These are phyloP conservation scores for Pichia sp. DNA, from an alignment of 1,139 yeast species.

Conservation along the genomic window DNA sequence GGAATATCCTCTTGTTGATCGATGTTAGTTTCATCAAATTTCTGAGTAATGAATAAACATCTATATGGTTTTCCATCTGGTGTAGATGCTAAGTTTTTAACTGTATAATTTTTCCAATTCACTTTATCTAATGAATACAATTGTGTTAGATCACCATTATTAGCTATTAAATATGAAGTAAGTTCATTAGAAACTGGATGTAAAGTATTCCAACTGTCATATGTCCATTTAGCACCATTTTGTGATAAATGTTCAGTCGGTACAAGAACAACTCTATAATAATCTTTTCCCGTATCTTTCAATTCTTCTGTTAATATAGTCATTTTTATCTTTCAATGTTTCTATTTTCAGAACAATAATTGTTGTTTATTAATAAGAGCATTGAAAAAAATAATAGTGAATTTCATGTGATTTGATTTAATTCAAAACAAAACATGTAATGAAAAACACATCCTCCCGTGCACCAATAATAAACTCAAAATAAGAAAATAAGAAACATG, in stretches of 20 bases:
- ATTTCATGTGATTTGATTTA: too few relatives aligned
- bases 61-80: constrained; percentile 12
- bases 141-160: constrained; percentile 16
- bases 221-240: not conserved
- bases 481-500: too few relatives aligned
- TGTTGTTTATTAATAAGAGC: too few relatives aligned
- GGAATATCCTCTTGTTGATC: constrained; percentile 16
- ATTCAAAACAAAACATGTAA: not conserved
- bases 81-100: constrained; percentile 6
- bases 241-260: not conserved
- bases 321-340: not conserved
- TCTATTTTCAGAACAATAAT: not conserved
- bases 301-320: not conserved
- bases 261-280: constrained; percentile 3
- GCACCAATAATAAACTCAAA: not conserved
- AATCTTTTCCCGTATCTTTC: not conserved
- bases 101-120: constrained; percentile 11
- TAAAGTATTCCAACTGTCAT: not conserved
- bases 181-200: constrained; percentile 7
- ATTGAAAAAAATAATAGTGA: too few relatives aligned
- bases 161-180: constrained; percentile 3
- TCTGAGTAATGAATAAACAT: constrained; percentile 9
- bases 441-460: not conserved
- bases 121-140: constrained; percentile 31
- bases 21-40: constrained; percentile 12